Conservation (phyloP, 1,139 yeast genomes). For the Meyerozyma elateridarum region DNA sequence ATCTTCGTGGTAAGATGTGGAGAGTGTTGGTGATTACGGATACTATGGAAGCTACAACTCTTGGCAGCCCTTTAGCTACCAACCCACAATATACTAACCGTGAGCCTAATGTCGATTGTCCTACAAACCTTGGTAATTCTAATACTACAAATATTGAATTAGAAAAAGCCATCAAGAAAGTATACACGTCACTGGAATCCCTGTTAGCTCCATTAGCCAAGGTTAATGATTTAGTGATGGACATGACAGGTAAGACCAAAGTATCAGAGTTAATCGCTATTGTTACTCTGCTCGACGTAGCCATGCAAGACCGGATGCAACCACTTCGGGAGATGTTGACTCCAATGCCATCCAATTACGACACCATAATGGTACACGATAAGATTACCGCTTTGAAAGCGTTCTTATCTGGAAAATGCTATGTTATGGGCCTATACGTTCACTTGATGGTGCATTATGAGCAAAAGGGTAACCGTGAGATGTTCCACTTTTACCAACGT, state of each 20-base stretch:
- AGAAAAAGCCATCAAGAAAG: not conserved
- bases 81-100: no score
- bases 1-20: not conserved
- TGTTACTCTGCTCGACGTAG: not conserved
- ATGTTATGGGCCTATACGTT: not conserved
- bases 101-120: no score
- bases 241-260: not conserved
- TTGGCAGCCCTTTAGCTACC: not conserved
- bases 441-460: not conserved
- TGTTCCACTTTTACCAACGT: not conserved
- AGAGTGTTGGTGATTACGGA: not conserved
- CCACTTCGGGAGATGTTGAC: not conserved
- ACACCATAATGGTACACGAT: not conserved
- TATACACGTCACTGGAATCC: not conserved
- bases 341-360: not conserved
- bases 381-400: not conserved
- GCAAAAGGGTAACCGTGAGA: not conserved
- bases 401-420: not conserved
- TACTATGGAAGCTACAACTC: slow-evolving; percentile 2
- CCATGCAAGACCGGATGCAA: not conserved
- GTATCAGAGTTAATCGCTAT: not conserved
- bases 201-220: not conserved
- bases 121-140: not conserved
- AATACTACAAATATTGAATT: slow-evolving; percentile 1
- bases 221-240: not conserved